Conservation (phyloP, 2,329 filamentous ascomycete species). For the Karstenula rhodostoma region DNA sequence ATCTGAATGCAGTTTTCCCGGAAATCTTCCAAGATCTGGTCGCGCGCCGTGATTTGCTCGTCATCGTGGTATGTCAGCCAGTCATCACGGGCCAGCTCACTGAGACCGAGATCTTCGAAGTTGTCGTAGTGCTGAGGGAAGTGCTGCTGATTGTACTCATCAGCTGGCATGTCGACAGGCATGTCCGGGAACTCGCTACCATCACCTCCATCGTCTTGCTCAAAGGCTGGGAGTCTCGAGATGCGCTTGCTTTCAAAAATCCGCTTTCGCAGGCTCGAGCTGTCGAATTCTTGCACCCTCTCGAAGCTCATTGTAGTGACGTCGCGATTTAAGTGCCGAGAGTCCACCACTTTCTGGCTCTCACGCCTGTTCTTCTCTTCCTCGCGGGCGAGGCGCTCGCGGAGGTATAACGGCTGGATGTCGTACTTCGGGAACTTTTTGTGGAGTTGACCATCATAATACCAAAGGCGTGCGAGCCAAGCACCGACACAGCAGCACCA, state of each 20-base stretch:
- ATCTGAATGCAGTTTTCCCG: constrained; percentile 55
- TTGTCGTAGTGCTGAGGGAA: not conserved
- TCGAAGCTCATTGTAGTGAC: constrained; percentile 14
- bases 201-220: constrained; percentile 43
- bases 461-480: constrained; percentile 32
- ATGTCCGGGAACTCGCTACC: constrained; percentile 36
- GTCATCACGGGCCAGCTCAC: constrained; percentile 54
- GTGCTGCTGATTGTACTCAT: constrained; percentile 19
- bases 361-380: constrained; percentile 10
- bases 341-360: not conserved
- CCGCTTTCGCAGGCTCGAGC: constrained; percentile 19
- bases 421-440: constrained; percentile 29
- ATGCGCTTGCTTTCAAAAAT: constrained; percentile 35
- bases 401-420: constrained; percentile 26
- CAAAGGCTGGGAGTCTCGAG: constrained; percentile 33
- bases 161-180: constrained; percentile 21
- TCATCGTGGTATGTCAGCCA: constrained; percentile 58
- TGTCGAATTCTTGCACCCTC: constrained; percentile 11
- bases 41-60: constrained; percentile 54
- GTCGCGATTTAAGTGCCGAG: not conserved
- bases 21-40: constrained; percentile 50
- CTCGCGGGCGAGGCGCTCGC: constrained; percentile 13
- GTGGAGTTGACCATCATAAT: constrained; percentile 34
- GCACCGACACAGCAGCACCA: constrained; percentile 33
- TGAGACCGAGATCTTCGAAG: constrained; percentile 58